A percentile compares a stretch with the other conserved stretches of the same genome.
These are phyloP conservation scores for Zarea fungicola DNA, from an alignment of 2,329 filamentous ascomycete species.

Conservation along the genomic window DNA sequence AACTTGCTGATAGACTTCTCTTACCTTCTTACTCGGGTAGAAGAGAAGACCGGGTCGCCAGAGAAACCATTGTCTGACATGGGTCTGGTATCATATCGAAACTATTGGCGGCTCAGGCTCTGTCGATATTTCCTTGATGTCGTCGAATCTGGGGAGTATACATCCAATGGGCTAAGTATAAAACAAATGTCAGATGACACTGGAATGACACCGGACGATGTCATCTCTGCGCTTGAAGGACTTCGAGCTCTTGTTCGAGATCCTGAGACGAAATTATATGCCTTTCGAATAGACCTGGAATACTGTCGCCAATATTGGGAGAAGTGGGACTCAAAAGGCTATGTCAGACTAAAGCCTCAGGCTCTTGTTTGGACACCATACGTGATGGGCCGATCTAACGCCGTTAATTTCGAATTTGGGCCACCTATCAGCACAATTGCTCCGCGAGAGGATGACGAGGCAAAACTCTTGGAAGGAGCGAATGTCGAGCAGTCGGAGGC, in stretches of 20 bases:
- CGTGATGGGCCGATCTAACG: slow-evolving; percentile 84
- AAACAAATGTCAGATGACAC: slow-evolving; percentile 77
- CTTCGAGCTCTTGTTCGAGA: slow-evolving; percentile 85
- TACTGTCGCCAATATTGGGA: slow-evolving; percentile 85
- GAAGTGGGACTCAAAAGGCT: slow-evolving; percentile 84
- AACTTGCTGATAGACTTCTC: slow-evolving; percentile 98
- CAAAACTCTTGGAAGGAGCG: slow-evolving; percentile 30
- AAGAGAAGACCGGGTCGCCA: slow-evolving; percentile 89
- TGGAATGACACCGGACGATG: slow-evolving; percentile 93
- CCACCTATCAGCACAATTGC: slow-evolving; percentile 81
- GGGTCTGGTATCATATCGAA: slow-evolving; percentile 93
- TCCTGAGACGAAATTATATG: slow-evolving; percentile 81
- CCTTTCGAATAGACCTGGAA: slow-evolving; percentile 76
- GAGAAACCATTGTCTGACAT: slow-evolving; percentile 98
- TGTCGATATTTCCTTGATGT: slow-evolving; percentile 72
- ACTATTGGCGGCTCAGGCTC: slow-evolving; percentile 89
- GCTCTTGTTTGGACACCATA: slow-evolving; percentile 93
- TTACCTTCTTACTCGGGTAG: slow-evolving; percentile 87
- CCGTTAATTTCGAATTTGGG: slow-evolving; percentile 76
- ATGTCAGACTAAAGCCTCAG: slow-evolving; percentile 75
- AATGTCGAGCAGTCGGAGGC: slow-evolving; percentile 19
- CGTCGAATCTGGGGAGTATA: slow-evolving; percentile 24
- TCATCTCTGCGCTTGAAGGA: slow-evolving; percentile 88
- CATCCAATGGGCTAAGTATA: slow-evolving; percentile 51
- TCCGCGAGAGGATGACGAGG: slow-evolving; percentile 70